A percentile compares a stretch with the other conserved stretches of the same genome.
phyloP scores from a whole-genome alignment of 2,329 filamentous ascomycete genomes.

The Ilyonectria mors-panacis region DNA sequence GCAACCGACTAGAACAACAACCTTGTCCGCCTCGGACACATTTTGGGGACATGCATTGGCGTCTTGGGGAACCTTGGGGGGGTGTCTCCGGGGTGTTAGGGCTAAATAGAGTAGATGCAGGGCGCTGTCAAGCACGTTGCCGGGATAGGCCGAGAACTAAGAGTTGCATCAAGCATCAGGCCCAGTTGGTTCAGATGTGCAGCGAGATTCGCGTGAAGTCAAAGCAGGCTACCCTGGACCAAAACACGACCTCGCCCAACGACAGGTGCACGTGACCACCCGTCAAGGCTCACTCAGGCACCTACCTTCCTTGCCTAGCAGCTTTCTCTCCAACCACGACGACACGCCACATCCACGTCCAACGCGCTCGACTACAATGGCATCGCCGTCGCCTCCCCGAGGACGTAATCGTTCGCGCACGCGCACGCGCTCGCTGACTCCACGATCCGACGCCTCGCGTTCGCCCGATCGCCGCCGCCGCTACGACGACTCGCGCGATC shows the following conservation, averaged over 20 bases:
- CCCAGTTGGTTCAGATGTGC: neutral
- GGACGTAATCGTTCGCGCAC: slow-evolving; percentile 54
- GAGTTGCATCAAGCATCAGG: slow-evolving; percentile 25
- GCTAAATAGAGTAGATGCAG: slow-evolving; percentile 28
- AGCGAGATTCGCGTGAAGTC: slow-evolving; percentile 1
- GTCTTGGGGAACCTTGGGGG: slow-evolving; percentile 13
- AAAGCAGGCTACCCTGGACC: slow-evolving; percentile 21
- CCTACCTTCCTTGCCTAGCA: neutral
- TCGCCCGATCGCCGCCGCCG: slow-evolving; percentile 51
- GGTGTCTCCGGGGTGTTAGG: slow-evolving; percentile 11
- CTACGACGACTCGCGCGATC: slow-evolving; percentile 54
- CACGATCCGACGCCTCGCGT: slow-evolving; percentile 53
- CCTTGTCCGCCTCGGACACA: slow-evolving; percentile 20
- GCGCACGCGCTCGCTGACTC: slow-evolving; percentile 54
- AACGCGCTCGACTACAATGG: slow-evolving; percentile 41
- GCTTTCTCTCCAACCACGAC: slow-evolving; percentile 24
- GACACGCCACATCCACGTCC: slow-evolving; percentile 13
- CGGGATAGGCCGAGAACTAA: slow-evolving; percentile 20
- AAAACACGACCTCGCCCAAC: neutral
- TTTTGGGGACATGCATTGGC: slow-evolving; percentile 19
- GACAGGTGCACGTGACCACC: slow-evolving; percentile 31
- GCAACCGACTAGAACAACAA: slow-evolving; percentile 19
- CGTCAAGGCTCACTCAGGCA: slow-evolving; percentile 23
- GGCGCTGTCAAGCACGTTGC: slow-evolving; percentile 22
- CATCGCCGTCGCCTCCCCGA: slow-evolving; percentile 53